phyloP scores from a whole-genome alignment of 352 stramenopile species.

The Phytophthora vignae region DNA sequence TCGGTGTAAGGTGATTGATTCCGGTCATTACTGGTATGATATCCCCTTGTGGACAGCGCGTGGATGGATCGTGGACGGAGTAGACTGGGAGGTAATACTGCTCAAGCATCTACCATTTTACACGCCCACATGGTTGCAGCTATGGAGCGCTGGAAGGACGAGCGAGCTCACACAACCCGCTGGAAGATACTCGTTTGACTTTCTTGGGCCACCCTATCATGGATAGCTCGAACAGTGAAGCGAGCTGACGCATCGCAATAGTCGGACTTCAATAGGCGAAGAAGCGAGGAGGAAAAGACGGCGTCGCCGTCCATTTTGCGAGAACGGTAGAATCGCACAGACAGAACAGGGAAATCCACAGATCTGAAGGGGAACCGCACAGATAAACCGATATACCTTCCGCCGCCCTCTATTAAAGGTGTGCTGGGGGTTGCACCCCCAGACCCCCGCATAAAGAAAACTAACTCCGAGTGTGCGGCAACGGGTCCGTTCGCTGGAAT shows the following conservation, averaged over 20 bases:
- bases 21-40: conserved; percentile 17
- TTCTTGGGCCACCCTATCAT: conserved; percentile 14
- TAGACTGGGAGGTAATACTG: not conserved
- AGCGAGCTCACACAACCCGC: conserved; percentile 26
- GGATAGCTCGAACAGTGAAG: not conserved
- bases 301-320: not conserved
- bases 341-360: no score
- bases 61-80: not conserved
- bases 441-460: no score
- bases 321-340: no score
- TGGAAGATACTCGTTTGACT: conserved; percentile 23
- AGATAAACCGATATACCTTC: no score
- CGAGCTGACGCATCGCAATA: conserved; percentile 17
- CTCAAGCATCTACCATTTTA: no score
- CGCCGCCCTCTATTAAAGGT: no score
- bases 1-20: conserved; percentile 18
- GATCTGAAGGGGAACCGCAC: no score
- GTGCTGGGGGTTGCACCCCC: no score
- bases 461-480: no score
- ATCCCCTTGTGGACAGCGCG: conserved; percentile 7
- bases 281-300: conserved; percentile 14
- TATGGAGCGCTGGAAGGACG: conserved; percentile 22
- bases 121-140: conserved; percentile 5
- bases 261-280: conserved; percentile 8
- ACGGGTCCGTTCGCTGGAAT: no score